Evolutionary conservation across 768 basidiomycete species (phyloP), one percentile per base, ranked within the genome.

Genomic region (Asterophora parasitica): DNA sequence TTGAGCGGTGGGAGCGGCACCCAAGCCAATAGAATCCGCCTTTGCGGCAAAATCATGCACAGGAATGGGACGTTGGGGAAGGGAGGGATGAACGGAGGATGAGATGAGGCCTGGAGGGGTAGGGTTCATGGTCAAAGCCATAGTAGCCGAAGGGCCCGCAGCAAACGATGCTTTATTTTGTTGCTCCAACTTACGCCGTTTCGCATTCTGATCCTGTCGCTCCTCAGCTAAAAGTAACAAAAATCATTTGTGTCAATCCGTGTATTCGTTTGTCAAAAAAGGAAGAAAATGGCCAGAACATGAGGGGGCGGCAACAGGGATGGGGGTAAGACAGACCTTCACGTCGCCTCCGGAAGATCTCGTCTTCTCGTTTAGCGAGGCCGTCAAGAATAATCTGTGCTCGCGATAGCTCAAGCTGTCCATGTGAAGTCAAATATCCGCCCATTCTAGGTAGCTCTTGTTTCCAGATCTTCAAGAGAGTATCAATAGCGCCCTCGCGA

Each of bases 401-500:
- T 67, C 94, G 77, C 42, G 79, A 71, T 54, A 97, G 72, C 63
- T 92, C 85, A 65, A 98, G 77, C 59, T 81, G 77, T 48, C 96
- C 96, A 66, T 96, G 86, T 61, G 96, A 85, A 41, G 95, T 94
- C 60, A 98, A 60, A 69, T 98, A 99, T 38, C 96, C 96, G 44
- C 94, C 95, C 96, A 99, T 98, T 61, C 87, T 79, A 30, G 90
- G 84, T 32, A 99, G 73, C 64, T 93, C 92, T 68, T 76, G 75
- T 69, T 89, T 92, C 96, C 96, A 99, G 42, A 99, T 98, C 67
- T 79, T 86, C 63, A 99, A 71, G 52, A 99, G 73, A 48, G 89
- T 96, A 74, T 98, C 96, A 73, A 99, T 97, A 26, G 95, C 96
- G 53, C 96, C 96, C 74, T 99, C 95, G 60, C 96, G 82, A 64